A percentile compares a stretch with the other conserved stretches of the same genome.
These are phyloP conservation scores for Kodamaea arcana DNA, from an alignment of 1,139 yeast genomes.

Conservation along the genomic window DNA sequence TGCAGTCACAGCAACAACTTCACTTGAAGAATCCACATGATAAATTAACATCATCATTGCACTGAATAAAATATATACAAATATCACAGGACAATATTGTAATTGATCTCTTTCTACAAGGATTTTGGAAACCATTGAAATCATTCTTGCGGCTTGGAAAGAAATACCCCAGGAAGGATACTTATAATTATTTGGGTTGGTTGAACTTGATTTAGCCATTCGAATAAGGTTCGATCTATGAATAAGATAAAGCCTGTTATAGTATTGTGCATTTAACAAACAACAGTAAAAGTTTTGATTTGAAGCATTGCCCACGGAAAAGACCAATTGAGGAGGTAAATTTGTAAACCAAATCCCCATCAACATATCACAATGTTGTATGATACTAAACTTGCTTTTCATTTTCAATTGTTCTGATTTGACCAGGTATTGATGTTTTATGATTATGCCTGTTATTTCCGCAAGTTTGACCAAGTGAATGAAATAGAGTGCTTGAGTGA, in stretches of 20 bases:
- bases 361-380: slow-evolving; percentile 72
- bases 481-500: slow-evolving; percentile 51
- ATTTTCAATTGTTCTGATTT: slow-evolving; percentile 55
- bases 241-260: slow-evolving; percentile 64
- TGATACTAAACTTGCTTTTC: slow-evolving; percentile 50
- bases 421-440: slow-evolving; percentile 69
- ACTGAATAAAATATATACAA: slow-evolving; percentile 57
- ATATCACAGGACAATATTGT: slow-evolving; percentile 52
- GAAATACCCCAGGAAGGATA: slow-evolving; percentile 85
- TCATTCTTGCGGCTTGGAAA: slow-evolving; percentile 81
- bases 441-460: slow-evolving; percentile 69
- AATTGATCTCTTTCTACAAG: slow-evolving; percentile 51
- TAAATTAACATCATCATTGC: slow-evolving; percentile 72
- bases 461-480: slow-evolving; percentile 66
- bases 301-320: slow-evolving; percentile 52
- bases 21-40: slow-evolving; percentile 62
- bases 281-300: slow-evolving; percentile 58
- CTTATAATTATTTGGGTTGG: slow-evolving; percentile 46
- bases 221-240: slow-evolving; percentile 68
- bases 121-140: slow-evolving; percentile 61
- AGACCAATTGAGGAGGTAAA: slow-evolving; percentile 62
- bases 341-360: slow-evolving; percentile 77
- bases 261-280: slow-evolving; percentile 66
- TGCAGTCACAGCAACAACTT: slow-evolving; percentile 57
- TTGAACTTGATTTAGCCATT: slow-evolving; percentile 41